phyloP scores from a whole-genome alignment of 345 rosid genomes.

The Ricinus communis region DNA sequence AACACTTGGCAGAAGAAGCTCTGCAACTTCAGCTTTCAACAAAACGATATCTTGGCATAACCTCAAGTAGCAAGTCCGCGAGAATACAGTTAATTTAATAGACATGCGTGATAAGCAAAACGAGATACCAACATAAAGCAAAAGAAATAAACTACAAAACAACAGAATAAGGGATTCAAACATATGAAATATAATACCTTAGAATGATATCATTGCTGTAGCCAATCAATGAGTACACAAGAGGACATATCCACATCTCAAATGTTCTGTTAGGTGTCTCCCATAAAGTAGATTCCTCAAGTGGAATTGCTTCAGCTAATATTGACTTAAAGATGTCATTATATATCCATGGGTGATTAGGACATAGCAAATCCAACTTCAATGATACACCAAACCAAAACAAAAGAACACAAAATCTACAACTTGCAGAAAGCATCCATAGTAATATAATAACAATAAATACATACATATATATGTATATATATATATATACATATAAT shows the following conservation, averaged over 20 bases:
- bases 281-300: slow-evolving; percentile 73
- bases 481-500: too few relatives aligned
- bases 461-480: too few relatives aligned
- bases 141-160: slow-evolving; percentile 11
- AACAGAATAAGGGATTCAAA: neutral
- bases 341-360: slow-evolving; percentile 5
- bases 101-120: neutral
- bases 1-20: slow-evolving; percentile 75
- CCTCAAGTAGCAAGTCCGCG: slow-evolving; percentile 41
- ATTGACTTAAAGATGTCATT: slow-evolving; percentile 23
- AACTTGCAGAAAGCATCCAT: neutral
- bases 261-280: slow-evolving; percentile 68
- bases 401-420: neutral
- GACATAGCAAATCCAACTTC: neutral
- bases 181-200: slow-evolving; percentile 44
- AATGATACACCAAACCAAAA: too few relatives aligned
- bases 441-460: too few relatives aligned
- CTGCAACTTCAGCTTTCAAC: slow-evolving; percentile 84
- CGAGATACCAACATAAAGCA: neutral
- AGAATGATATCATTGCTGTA: slow-evolving; percentile 71
- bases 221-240: slow-evolving; percentile 70
- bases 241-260: slow-evolving; percentile 87
- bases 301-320: slow-evolving; percentile 57
- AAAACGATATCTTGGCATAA: slow-evolving; percentile 81
- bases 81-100: slow-evolving; percentile 15